Evolutionary conservation across 768 basidiomycete genomes (phyloP), one percentile per base, ranked within the genome.

Genomic region (Pleurotus cornucopiae): DNA sequence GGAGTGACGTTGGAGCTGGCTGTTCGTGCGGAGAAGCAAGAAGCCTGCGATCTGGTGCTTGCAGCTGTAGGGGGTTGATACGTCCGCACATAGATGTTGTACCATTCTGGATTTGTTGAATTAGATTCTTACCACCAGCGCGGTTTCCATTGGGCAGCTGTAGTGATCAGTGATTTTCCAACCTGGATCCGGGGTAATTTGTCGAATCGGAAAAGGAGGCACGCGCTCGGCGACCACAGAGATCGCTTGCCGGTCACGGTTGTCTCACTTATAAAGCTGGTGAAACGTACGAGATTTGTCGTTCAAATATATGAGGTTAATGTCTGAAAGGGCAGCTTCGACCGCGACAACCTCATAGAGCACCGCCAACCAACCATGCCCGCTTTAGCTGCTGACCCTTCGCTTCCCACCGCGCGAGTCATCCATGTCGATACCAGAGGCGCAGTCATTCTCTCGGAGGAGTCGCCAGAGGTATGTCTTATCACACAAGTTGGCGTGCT

Each of bases 391-490:
- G 66, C 76, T 64, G 72, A 74, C 37, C 84, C 88, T 39, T 79
- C 87, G 44, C 75, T 96, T 57, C 94, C 94, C 40, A 81, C 83
- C 37, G 85, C 91, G 30, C 88, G 83, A 70, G 85, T 91, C 52
- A 96, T 98, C 66, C 91, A 92, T 69, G 95, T 98, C 64, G 93
- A 97, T 64, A 97, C 94, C 23, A 84, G 92, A 60, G 95, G 95
- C 13, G 95, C 95, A 13, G 80, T 96, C 57, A 97, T 98, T 61
- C 77, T 98, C 38, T 84, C 89, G 46, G 94, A 97, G 71, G 94
- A 94, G 67, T 97, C 95, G 3, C 92, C 91, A 37, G 91, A 94
- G 79, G 94, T 94, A 64, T 69, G 85, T 68, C 55, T 44, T 48
- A 20, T 43, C 26, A 34, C 47, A 51, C 52, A 41, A 46, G 26